These are phyloP conservation scores for Tetrahymena thermophila DNA, from an alignment of 73 alveolate species.

Conservation along the genomic window DNA sequence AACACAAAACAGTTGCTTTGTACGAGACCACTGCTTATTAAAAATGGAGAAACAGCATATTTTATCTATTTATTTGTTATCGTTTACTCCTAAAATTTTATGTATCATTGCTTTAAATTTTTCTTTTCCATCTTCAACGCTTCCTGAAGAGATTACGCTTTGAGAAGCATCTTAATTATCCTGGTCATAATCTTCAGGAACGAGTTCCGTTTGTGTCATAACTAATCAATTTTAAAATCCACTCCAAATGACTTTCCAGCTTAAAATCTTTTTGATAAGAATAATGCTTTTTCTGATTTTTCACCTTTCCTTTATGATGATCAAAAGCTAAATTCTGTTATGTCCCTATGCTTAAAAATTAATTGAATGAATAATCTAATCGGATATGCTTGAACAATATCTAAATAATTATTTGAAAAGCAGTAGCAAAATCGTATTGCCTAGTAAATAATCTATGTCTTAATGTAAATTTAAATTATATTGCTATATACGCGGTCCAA, in stretches of 20 bases:
- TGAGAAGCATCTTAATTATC: conserved; percentile 1
- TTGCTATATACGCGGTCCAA: too few species aligned
- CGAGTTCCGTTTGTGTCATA: neutral
- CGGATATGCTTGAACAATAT: neutral
- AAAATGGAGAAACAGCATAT: neutral
- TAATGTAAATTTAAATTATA: too few species aligned
- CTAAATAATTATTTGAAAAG: neutral
- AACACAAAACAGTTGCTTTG: neutral
- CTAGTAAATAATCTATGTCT: too few species aligned
- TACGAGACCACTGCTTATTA: neutral
- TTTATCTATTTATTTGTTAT: neutral
- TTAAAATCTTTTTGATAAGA: neutral
- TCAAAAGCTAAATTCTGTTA: neutral
- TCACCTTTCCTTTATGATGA: neutral
- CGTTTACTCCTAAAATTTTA: neutral
- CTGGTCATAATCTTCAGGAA: neutral
- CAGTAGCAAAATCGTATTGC: neutral
- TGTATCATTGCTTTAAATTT: neutral
- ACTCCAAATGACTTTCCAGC: neutral
- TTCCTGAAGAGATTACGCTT: neutral
- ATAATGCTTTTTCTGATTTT: neutral
- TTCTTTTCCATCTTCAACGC: neutral
- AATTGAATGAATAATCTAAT: neutral
- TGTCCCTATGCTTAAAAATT: neutral
- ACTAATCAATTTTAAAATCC: neutral